Conservation (phyloP, 441 rosid species). For the Jatropha multifida region DNA sequence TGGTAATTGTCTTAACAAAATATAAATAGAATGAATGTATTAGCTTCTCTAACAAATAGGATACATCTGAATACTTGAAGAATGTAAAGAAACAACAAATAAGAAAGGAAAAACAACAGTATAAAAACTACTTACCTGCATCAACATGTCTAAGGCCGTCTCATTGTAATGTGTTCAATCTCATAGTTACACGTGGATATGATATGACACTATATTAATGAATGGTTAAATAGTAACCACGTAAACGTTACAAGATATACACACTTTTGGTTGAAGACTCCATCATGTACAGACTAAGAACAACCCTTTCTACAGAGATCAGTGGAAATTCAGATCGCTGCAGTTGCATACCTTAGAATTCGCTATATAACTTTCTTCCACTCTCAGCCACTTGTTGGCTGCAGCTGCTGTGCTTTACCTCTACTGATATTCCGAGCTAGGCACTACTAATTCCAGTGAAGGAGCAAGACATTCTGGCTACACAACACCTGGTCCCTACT, state of each 20-base stretch:
- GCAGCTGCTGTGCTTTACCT: neutral
- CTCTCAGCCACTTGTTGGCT: neutral
- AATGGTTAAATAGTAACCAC: neutral
- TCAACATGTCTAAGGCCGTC: conserved; percentile 8
- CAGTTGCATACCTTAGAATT: neutral
- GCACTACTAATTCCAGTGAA: conserved; percentile 1
- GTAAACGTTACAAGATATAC: conserved; percentile 19
- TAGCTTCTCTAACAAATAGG: too few relatives aligned
- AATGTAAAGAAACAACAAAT: neutral
- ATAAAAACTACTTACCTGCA: neutral
- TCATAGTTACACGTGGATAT: neutral
- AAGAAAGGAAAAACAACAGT: neutral
- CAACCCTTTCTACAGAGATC: neutral
- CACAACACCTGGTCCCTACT: conserved; percentile 8
- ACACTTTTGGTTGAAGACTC: conserved; percentile 13
- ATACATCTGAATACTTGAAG: too few relatives aligned
- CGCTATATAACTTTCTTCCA: conserved; percentile 6
- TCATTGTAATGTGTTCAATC: conserved; percentile 11
- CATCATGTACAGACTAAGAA: neutral
- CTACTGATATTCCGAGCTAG: neutral
- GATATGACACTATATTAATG: neutral
- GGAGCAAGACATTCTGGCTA: conserved; percentile 4
- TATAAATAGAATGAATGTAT: too few relatives aligned
- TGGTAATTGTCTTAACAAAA: too few relatives aligned
- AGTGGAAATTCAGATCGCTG: conserved; percentile 5